Percentiles rank a stretch among this genome's conserved stretches.
Evolutionary conservation across 108 stramenopile species (phyloP).

Genomic region (Bacterosira constricta): DNA sequence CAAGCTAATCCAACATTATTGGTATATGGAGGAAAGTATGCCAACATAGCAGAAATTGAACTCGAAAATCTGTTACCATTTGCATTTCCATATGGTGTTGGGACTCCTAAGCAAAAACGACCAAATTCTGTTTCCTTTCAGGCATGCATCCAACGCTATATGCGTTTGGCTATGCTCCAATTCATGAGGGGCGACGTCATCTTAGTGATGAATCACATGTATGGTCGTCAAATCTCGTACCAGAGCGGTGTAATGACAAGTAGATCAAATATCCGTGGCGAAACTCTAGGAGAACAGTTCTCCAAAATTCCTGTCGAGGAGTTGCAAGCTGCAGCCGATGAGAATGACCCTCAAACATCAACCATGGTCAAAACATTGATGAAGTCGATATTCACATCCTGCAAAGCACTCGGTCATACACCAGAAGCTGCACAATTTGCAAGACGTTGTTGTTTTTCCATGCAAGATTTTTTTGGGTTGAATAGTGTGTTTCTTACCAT

Average conservation of each 20-base stretch:
- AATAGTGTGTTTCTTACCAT: constrained; percentile 17
- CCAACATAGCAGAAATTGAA: neutral
- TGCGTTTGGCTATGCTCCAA: neutral
- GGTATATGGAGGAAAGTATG: constrained; percentile 3
- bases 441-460: constrained; percentile 11
- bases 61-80: neutral
- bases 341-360: neutral
- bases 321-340: neutral
- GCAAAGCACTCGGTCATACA: constrained; percentile 18
- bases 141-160: neutral
- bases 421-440: constrained; percentile 19
- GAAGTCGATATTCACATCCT: constrained; percentile 5
- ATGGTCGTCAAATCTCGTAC: too few relatives aligned
- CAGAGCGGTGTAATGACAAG: neutral
- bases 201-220: too few relatives aligned
- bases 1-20: constrained; percentile 7
- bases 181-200: too few relatives aligned
- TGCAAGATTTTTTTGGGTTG: constrained; percentile 28
- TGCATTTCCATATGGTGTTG: neutral
- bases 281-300: neutral
- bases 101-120: neutral
- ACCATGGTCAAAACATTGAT: neutral
- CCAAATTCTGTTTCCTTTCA: neutral
- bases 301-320: neutral
- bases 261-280: neutral